Conservation (phyloP, 1,284 basidiomycete species). For the Stereum hirsutum region DNA sequence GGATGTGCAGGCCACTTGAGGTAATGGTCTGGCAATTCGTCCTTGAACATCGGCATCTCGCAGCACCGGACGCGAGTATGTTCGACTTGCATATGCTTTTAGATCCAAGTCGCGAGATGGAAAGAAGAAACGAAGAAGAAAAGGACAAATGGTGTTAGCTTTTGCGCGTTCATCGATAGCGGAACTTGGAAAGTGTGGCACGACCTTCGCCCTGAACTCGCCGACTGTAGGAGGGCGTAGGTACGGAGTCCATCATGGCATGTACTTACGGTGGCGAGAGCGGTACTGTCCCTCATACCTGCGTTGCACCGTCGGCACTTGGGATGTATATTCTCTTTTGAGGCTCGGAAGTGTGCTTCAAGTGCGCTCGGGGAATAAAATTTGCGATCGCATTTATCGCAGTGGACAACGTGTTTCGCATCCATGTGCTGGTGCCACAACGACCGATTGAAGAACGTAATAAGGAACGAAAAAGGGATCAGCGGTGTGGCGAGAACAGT, state of each 20-base stretch:
- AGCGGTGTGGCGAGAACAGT: not conserved
- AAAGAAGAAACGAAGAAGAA: not conserved
- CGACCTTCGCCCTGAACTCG: too few species aligned
- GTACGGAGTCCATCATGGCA: not conserved
- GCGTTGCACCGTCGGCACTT: conserved; percentile 9
- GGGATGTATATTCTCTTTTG: conserved; percentile 8
- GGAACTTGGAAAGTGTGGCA: too few species aligned
- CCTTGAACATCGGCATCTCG: conserved; percentile 7
- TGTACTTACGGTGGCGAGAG: conserved; percentile 9
- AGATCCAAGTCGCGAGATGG: not conserved
- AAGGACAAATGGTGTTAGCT: not conserved
- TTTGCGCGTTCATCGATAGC: too few species aligned
- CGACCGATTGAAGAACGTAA: not conserved
- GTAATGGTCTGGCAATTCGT: conserved; percentile 9
- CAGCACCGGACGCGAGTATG: conserved; percentile 12
- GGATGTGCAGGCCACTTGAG: conserved; percentile 10
- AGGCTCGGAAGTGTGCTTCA: conserved; percentile 12
- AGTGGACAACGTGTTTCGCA: conserved; percentile 10
- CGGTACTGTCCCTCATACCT: conserved; percentile 5
- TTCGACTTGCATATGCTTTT: conserved; percentile 10
- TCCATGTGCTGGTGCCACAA: conserved; percentile 7
- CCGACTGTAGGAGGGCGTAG: not conserved
- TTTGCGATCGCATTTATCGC: conserved; percentile 9
- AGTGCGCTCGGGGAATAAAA: conserved; percentile 10
- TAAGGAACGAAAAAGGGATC: not conserved